Evolutionary conservation across 257 asterid genomes (phyloP), one percentile per base, ranked within the genome.

Genomic region (Solanum dulcamara): DNA sequence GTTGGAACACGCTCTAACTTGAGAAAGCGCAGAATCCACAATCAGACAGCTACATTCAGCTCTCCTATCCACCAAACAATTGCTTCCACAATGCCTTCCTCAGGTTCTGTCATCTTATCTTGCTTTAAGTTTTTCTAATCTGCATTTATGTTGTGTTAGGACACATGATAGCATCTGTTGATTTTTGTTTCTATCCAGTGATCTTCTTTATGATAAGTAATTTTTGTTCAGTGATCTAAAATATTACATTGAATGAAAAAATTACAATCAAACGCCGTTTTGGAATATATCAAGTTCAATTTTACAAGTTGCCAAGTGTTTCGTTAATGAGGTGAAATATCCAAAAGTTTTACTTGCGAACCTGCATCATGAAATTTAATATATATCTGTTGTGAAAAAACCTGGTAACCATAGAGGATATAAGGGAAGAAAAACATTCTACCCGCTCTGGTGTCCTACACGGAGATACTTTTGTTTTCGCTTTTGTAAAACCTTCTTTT

Each of bases 11-110:
- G 18, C 86, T 89, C 97, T 90, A 92, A 92, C 83, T 86, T 93
- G 92, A 94, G 98, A 90, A 95, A 91, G 91, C 90, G 99, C 91
- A 95, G 88, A 87, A 83, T 35, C 60, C 85, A 81, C 50, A 64
- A 67, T 13, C 86, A 64, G 66, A 84, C 84, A 33, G 86, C 86
- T 67, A 83, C 71, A 70, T 83, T 7, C 81, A 86, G 87, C 67
- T 75, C 79, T 51, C 84, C 85, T 22, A 83, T 85, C 84, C 80
- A 89, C 53, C 85, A 75, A 86, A 60, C 40, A 62, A 46, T 85
- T 74, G 48, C 60, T 88, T 68, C 87, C 70, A 85, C 89, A 88
- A 46, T 51, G 85, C 59, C 89, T 59, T 86, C 81, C 85, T 85
- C 95, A 22, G 80, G 95, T 93, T 98, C 97, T 94, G 85, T 84